phyloP scores from a whole-genome alignment of 129 eudicot species.

The Arctium minus region DNA sequence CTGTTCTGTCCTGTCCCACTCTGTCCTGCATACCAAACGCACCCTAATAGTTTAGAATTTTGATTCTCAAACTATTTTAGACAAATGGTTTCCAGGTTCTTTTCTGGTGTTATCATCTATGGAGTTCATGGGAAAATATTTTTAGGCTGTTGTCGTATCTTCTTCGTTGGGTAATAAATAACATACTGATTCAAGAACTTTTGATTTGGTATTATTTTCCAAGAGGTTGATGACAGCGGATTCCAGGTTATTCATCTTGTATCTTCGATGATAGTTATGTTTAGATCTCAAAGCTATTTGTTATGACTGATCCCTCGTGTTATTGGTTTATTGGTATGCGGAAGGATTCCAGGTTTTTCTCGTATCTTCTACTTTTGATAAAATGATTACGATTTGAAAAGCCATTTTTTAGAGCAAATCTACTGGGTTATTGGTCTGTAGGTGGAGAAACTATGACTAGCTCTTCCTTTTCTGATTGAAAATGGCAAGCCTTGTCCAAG shows the following conservation, averaged over 20 bases:
- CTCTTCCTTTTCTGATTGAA: no score
- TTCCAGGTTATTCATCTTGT: background rate
- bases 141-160: background rate
- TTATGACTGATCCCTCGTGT: background rate
- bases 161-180: background rate
- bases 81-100: no score
- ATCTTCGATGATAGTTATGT: background rate
- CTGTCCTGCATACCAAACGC: no score
- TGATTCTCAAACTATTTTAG: no score
- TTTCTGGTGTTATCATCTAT: no score
- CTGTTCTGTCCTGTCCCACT: no score
- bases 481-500: no score
- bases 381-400: background rate
- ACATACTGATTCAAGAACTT: background rate
- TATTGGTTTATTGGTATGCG: no score
- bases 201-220: background rate
- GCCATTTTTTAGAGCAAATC: background rate
- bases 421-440: background rate
- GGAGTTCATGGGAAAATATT: background rate
- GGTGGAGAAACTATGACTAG: background rate
- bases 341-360: background rate
- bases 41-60: no score
- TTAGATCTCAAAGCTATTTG: background rate
- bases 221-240: background rate
- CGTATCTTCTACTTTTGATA: background rate